Conservation (phyloP, 73 alveolate genomes). For the Paraurostyla sp. region DNA sequence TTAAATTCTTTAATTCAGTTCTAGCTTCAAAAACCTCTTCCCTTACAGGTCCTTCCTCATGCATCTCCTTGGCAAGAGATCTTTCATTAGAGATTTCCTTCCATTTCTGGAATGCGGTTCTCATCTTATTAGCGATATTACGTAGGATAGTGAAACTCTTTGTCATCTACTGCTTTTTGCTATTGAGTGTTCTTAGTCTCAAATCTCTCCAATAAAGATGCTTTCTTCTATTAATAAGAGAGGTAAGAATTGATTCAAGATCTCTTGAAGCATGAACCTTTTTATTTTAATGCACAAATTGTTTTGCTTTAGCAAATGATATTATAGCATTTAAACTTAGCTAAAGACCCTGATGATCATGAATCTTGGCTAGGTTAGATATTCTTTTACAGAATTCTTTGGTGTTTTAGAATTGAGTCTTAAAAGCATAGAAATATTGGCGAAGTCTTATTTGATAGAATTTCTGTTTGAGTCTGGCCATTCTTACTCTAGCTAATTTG, state of each 20-base stretch:
- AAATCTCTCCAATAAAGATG: conserved; percentile 5
- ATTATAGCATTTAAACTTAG: conserved; percentile 16
- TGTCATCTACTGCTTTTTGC: background rate
- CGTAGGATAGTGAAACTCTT: background rate
- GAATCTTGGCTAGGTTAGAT: conserved; percentile 60
- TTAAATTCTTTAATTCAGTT: background rate
- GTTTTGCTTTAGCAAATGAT: conserved; percentile 25
- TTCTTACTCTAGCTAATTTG: conserved; percentile 6
- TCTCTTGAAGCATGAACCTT: conserved; percentile 23
- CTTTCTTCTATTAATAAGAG: background rate
- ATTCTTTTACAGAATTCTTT: conserved; percentile 23
- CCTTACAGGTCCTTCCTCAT: conserved; percentile 67
- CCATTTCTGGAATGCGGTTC: conserved; percentile 49
- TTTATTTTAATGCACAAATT: background rate
- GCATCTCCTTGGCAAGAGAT: conserved; percentile 31
- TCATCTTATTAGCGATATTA: background rate
- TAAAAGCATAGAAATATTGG: conserved; percentile 8
- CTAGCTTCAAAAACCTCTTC: conserved; percentile 23
- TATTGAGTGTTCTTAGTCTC: background rate
- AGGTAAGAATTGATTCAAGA: background rate
- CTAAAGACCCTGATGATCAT: conserved; percentile 28
- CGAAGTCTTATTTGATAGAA: conserved; percentile 9
- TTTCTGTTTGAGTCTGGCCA: background rate
- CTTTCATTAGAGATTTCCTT: background rate
- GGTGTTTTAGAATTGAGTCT: background rate